Conservation (phyloP, 176 grass and related monocot species). For the Calamus simplicifolius region DNA sequence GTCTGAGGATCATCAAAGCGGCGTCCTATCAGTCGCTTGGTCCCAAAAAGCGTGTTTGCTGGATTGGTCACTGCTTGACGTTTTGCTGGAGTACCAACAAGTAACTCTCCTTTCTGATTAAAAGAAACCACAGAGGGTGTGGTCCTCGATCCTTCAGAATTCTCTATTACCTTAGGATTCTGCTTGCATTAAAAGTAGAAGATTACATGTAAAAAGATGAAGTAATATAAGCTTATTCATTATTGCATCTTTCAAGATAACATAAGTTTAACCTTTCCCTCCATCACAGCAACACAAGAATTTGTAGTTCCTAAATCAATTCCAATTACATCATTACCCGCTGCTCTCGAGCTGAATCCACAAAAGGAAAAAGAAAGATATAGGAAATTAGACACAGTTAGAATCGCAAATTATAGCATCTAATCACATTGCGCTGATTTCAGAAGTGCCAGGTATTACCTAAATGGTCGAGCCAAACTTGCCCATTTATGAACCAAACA, state of each 20-base stretch:
- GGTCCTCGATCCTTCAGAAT: constrained; percentile 62
- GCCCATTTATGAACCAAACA: constrained; percentile 24
- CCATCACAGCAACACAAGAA: constrained; percentile 52
- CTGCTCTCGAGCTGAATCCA: constrained; percentile 28
- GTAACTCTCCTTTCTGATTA: constrained; percentile 49
- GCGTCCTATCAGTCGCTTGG: constrained; percentile 60
- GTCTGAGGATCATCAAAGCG: constrained; percentile 69
- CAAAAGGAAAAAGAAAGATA: neutral
- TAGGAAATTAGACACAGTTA: neutral
- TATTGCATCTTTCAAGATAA: too few relatives aligned
- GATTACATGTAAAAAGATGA: neutral
- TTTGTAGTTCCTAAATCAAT: constrained; percentile 54
- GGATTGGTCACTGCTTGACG: constrained; percentile 76
- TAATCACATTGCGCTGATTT: neutral
- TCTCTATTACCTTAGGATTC: constrained; percentile 79
- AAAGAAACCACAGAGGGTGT: constrained; percentile 65
- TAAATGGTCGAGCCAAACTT: constrained; percentile 38
- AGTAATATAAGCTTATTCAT: too few relatives aligned
- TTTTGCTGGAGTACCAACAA: constrained; percentile 69
- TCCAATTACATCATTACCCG: constrained; percentile 42
- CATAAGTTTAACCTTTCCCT: constrained; percentile 30
- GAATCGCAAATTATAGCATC: neutral
- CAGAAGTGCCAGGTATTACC: constrained; percentile 9
- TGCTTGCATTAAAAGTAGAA: constrained; percentile 6
- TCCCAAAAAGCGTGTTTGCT: constrained; percentile 68